Percentiles rank a stretch among this genome's conserved stretches.
Evolutionary conservation across 371 early-diverging fungal genomes (phyloP).

Genomic region (Actinomortierella wolfii): DNA sequence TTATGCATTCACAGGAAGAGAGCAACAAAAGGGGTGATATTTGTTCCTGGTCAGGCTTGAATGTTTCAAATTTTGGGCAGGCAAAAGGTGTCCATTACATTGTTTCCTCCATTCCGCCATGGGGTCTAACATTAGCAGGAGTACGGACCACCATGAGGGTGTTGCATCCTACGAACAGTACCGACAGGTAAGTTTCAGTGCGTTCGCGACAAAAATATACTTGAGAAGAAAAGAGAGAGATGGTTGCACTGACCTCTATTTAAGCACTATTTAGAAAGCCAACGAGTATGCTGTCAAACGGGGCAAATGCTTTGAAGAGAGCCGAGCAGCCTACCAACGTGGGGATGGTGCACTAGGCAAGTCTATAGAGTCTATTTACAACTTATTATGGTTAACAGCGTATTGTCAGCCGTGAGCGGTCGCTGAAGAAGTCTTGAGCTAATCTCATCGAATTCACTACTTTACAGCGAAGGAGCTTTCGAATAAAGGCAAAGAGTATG

Average conservation of each 20-base stretch:
- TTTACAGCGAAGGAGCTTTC: slow-evolving; percentile 57
- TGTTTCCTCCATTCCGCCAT: too few relatives aligned
- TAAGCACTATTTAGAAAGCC: slow-evolving; percentile 14
- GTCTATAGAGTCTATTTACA: slow-evolving; percentile 3
- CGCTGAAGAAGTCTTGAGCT: too few relatives aligned
- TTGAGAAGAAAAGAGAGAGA: neutral
- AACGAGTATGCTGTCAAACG: slow-evolving; percentile 15
- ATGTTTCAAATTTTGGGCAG: too few relatives aligned
- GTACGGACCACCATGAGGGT: too few relatives aligned
- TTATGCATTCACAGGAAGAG: too few relatives aligned
- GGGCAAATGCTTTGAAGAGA: slow-evolving; percentile 15
- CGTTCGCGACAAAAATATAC: neutral
- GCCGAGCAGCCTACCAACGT: slow-evolving; percentile 15
- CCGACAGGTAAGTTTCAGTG: slow-evolving; percentile 11
- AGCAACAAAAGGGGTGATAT: too few relatives aligned
- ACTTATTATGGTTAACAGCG: neutral
- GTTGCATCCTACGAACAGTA: slow-evolving; percentile 11
- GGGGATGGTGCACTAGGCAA: slow-evolving; percentile 33
- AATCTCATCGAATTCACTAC: too few relatives aligned
- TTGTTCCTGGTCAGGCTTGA: too few relatives aligned
- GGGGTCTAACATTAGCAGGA: too few relatives aligned
- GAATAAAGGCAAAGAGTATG: slow-evolving; percentile 56
- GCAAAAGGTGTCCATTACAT: too few relatives aligned
- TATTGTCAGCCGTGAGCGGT: too few relatives aligned
- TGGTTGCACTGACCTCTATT: neutral